Conservation (phyloP, 1,284 basidiomycete species). For the Mycena sp. region DNA sequence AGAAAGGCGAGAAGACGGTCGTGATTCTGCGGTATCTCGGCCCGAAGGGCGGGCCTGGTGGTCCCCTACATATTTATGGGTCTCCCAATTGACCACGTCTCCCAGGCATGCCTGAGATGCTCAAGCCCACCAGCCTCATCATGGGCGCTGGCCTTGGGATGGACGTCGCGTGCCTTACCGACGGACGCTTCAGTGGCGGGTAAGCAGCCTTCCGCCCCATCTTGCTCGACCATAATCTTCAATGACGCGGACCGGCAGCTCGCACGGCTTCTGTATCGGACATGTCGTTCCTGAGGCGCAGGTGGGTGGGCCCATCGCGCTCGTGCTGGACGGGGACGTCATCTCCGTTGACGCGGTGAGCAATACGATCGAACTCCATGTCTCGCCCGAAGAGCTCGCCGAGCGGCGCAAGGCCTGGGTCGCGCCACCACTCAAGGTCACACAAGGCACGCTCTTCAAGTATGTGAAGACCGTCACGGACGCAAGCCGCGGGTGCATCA, state of each 20-base stretch:
- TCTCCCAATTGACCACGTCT: slow-evolving; percentile 20
- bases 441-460: slow-evolving; percentile 88
- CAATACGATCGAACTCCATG: slow-evolving; percentile 82
- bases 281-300: slow-evolving; percentile 93
- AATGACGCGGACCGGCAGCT: slow-evolving; percentile 2
- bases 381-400: slow-evolving; percentile 78
- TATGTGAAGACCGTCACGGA: slow-evolving; percentile 88
- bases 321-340: slow-evolving; percentile 88
- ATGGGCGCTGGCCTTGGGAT: slow-evolving; percentile 94
- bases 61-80: slow-evolving; percentile 38
- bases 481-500: slow-evolving; percentile 89
- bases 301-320: slow-evolving; percentile 90
- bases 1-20: slow-evolving; percentile 91
- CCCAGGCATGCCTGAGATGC: slow-evolving; percentile 93
- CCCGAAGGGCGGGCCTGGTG: slow-evolving; percentile 89
- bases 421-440: slow-evolving; percentile 87
- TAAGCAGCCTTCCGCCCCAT: slow-evolving; percentile 56
- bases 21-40: slow-evolving; percentile 90
- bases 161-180: slow-evolving; percentile 92
- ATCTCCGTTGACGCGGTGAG: slow-evolving; percentile 88
- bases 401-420: slow-evolving; percentile 75
- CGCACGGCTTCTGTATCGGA: slow-evolving; percentile 81
- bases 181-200: slow-evolving; percentile 92
- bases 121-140: slow-evolving; percentile 89
- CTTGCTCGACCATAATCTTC: slow-evolving; percentile 18